Evolutionary conservation across 805 yeast genomes (phyloP).

Genomic region (Metschnikowia hibisci): DNA sequence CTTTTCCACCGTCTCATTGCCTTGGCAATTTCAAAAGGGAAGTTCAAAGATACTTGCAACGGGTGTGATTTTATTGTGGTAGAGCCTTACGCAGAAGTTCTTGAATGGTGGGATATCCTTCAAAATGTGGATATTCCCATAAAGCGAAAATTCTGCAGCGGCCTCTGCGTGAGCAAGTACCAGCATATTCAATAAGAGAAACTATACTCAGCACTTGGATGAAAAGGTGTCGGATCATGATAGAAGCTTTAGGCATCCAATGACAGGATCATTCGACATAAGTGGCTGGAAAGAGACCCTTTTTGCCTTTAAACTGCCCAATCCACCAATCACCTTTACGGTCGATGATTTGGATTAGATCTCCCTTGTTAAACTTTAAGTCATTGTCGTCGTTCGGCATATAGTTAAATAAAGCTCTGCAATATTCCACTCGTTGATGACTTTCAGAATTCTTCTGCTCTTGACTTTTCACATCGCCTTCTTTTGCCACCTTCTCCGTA

Average conservation of each 20-base stretch:
- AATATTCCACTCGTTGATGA: constrained; percentile 10
- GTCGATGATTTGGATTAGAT: constrained; percentile 36
- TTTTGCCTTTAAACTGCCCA: constrained; percentile 26
- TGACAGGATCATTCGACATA: constrained; percentile 21
- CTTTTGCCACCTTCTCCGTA: too few relatives aligned
- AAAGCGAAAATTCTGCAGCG: constrained; percentile 53
- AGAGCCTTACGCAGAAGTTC: constrained; percentile 54
- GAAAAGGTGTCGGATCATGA: too few relatives aligned
- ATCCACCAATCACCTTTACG: constrained; percentile 35
- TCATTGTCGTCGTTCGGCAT: constrained; percentile 38
- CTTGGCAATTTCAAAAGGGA: constrained; percentile 50
- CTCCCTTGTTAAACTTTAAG: constrained; percentile 41
- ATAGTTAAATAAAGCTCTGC: constrained; percentile 42
- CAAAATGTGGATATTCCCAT: constrained; percentile 49
- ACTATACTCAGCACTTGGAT: too few relatives aligned
- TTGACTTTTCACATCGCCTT: not conserved
- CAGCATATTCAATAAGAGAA: not conserved
- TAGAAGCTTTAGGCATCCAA: too few relatives aligned
- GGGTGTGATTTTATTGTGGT: constrained; percentile 46
- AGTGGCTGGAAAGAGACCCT: constrained; percentile 34
- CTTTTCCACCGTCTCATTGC: constrained; percentile 44
- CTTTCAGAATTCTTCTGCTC: not conserved
- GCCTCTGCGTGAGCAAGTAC: constrained; percentile 39
- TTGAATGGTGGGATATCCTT: constrained; percentile 67
- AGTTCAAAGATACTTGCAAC: constrained; percentile 50